A percentile compares a stretch with the other conserved stretches of the same genome.
phyloP scores from a whole-genome alignment of 768 basidiomycete species.

The Amanita jacksonii region DNA sequence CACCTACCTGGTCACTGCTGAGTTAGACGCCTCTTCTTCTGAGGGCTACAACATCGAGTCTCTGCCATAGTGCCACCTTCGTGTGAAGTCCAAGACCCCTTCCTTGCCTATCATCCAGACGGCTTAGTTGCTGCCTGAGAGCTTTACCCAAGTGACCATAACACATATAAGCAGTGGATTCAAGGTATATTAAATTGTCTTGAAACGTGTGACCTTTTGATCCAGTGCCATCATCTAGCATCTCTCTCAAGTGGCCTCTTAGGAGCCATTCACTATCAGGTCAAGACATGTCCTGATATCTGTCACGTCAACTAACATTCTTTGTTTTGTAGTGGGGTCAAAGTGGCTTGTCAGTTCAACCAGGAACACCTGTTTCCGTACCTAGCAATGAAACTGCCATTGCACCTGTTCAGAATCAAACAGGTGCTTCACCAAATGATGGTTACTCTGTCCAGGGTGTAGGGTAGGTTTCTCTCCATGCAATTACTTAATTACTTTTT shows the following conservation, averaged over 20 bases:
- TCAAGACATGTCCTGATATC: constrained; percentile 7
- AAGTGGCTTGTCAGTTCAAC: constrained; percentile 33
- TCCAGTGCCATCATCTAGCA: constrained; percentile 20
- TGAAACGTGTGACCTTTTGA: neutral
- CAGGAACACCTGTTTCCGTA: constrained; percentile 36
- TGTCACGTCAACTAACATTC: constrained; percentile 13
- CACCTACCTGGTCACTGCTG: too few relatives aligned
- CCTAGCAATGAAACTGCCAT: constrained; percentile 22
- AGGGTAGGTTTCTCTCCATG: constrained; percentile 22
- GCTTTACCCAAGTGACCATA: too few relatives aligned
- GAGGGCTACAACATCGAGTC: too few relatives aligned
- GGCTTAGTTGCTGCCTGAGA: too few relatives aligned
- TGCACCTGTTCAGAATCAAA: constrained; percentile 22
- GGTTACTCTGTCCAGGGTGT: constrained; percentile 41
- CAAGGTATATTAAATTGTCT: constrained; percentile 23
- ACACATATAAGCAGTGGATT: constrained; percentile 49
- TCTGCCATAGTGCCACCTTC: too few relatives aligned
- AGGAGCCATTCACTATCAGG: constrained; percentile 43
- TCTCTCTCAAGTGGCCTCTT: constrained; percentile 30
- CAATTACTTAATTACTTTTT: neutral
- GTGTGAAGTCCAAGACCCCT: too few relatives aligned
- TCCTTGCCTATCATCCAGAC: too few relatives aligned
- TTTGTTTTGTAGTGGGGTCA: constrained; percentile 44
- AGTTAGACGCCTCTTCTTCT: too few relatives aligned
- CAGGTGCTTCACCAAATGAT: constrained; percentile 54